Evolutionary conservation across 2,329 filamentous ascomycete species (phyloP).

Genomic region (Aspergillus uvarum): DNA sequence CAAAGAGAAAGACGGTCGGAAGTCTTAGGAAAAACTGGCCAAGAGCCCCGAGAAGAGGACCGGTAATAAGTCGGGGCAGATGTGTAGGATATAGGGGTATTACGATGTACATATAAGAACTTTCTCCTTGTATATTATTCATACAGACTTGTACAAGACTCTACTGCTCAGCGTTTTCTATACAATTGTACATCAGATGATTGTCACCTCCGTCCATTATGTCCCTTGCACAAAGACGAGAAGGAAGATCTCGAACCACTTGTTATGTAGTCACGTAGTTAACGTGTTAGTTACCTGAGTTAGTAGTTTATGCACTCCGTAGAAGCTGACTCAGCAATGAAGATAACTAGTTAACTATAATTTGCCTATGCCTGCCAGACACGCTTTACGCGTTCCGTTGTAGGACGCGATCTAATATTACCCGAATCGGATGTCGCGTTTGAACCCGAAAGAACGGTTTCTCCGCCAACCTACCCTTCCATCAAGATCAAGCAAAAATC

Average conservation of each 20-base stretch:
- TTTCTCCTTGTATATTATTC: background rate
- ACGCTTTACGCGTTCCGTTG: conserved; percentile 5
- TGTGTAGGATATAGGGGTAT: background rate
- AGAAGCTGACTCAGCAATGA: conserved; percentile 20
- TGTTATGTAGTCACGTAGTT: too few relatives aligned
- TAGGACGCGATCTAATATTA: conserved; percentile 36
- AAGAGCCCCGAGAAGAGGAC: background rate
- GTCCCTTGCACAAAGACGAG: too few relatives aligned
- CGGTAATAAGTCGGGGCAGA: background rate
- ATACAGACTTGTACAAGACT: background rate
- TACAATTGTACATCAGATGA: too few relatives aligned
- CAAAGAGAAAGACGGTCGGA: background rate
- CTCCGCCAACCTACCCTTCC: conserved; percentile 24
- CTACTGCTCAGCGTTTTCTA: background rate
- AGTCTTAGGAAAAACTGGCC: background rate
- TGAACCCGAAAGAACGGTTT: conserved; percentile 19
- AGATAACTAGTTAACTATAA: too few relatives aligned
- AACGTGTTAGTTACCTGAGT: too few relatives aligned
- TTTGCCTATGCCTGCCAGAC: conserved; percentile 11
- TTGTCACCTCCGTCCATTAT: too few relatives aligned
- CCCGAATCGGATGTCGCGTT: conserved; percentile 32
- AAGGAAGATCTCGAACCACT: too few relatives aligned
- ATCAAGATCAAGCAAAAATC: conserved; percentile 13
- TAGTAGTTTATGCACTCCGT: background rate
- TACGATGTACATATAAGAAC: conserved; percentile 8